phyloP scores from a whole-genome alignment of 2,329 filamentous ascomycete genomes.

The Hypomyces perniciosus region DNA sequence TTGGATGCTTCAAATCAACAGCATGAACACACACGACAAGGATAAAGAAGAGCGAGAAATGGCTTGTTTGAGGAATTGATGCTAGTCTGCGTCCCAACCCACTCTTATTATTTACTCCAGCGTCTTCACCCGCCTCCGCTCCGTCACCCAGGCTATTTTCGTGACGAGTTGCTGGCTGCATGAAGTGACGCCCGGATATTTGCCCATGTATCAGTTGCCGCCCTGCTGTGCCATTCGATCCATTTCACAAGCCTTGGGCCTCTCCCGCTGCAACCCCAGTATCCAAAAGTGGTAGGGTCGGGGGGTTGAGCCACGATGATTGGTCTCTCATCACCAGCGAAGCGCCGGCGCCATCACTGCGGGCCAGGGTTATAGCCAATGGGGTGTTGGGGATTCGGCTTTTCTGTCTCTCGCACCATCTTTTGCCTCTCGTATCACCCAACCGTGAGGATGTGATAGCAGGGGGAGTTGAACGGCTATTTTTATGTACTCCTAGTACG shows the following conservation, averaged over 20 bases:
- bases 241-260: not conserved
- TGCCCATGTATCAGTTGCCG: constrained; percentile 10
- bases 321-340: constrained; percentile 7
- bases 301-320: constrained; percentile 2
- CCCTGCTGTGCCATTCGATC: constrained; percentile 7
- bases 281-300: constrained; percentile 2
- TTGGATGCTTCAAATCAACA: not conserved
- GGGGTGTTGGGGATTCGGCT: constrained; percentile 1
- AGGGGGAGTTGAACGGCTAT: no score
- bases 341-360: constrained; percentile 8
- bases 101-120: not conserved
- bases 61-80: no score
- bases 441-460: no score
- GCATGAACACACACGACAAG: not conserved
- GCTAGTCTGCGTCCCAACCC: not conserved
- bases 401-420: constrained; percentile 1
- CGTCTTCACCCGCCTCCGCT: not conserved
- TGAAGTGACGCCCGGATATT: not conserved
- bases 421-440: not conserved
- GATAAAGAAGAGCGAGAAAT: no score
- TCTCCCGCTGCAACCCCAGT: constrained; percentile 2
- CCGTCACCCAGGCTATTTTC: not conserved
- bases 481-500: no score
- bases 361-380: constrained; percentile 10
- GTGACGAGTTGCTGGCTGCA: constrained; percentile 11